Percentiles rank a stretch among this genome's conserved stretches.
These are phyloP conservation scores for Verticillium albo-atrum DNA, from an alignment of 2,329 filamentous ascomycete species.

Conservation along the genomic window DNA sequence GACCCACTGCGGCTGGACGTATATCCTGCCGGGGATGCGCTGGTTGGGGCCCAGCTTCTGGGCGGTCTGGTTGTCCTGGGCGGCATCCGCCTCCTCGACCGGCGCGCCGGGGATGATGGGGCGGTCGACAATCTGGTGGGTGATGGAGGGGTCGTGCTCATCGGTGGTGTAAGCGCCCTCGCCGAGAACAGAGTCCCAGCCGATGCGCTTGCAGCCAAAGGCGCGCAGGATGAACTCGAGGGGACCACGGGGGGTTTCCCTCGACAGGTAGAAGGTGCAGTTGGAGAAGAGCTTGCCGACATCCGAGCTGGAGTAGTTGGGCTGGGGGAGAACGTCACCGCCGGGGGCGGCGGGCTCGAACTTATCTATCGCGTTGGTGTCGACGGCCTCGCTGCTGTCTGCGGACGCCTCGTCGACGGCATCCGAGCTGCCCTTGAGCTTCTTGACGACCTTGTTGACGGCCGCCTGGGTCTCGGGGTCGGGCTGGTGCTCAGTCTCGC, in stretches of 20 bases:
- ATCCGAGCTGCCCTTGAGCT: constrained; percentile 54
- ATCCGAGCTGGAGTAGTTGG: constrained; percentile 60
- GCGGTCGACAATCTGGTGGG: constrained; percentile 93
- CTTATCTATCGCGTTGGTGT: constrained; percentile 72
- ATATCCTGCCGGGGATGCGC: constrained; percentile 84
- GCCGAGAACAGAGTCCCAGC: constrained; percentile 88
- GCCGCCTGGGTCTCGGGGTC: constrained; percentile 61
- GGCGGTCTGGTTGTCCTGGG: constrained; percentile 57
- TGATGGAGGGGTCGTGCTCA: constrained; percentile 83
- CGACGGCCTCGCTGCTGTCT: constrained; percentile 33
- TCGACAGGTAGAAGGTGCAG: constrained; percentile 87
- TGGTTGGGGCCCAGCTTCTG: constrained; percentile 58
- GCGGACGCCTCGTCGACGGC: constrained; percentile 37
- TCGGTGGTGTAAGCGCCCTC: constrained; percentile 90
- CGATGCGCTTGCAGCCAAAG: constrained; percentile 93
- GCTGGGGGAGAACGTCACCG: constrained; percentile 82
- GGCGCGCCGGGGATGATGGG: constrained; percentile 58
- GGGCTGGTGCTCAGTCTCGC: constrained; percentile 46
- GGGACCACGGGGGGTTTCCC: constrained; percentile 85
- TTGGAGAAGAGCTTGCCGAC: constrained; percentile 77
- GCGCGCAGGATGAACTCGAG: constrained; percentile 90
- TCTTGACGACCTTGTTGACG: constrained; percentile 65
- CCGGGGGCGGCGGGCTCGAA: constrained; percentile 82
- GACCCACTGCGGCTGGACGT: constrained; percentile 96
- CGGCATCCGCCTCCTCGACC: constrained; percentile 21